Conservation (phyloP, 139 green algal species). For the Nannochloris sp. region DNA sequence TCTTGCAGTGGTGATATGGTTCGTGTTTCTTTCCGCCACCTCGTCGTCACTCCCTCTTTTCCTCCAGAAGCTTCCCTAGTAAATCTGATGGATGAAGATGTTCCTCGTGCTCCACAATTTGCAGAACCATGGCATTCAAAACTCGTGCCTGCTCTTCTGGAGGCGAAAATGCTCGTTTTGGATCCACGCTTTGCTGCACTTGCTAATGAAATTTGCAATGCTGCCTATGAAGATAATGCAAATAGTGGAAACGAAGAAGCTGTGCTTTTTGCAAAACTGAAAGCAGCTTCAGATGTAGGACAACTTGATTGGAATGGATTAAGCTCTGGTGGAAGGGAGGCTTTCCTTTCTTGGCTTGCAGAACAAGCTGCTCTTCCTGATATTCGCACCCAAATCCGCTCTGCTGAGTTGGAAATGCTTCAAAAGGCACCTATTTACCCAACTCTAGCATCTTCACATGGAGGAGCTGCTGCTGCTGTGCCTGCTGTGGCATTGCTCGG, state of each 20-base stretch:
- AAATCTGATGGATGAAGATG: background rate
- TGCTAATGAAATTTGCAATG: background rate
- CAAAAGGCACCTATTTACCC: background rate
- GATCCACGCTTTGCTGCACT: background rate
- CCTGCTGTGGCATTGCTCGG: conserved; percentile 42
- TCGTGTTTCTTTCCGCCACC: background rate
- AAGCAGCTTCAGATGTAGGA: conserved; percentile 13
- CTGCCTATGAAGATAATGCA: background rate
- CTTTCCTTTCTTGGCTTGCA: background rate
- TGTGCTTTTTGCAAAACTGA: conserved; percentile 9
- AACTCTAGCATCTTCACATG: background rate
- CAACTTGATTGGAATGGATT: background rate
- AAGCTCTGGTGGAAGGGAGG: background rate
- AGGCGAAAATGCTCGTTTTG: background rate
- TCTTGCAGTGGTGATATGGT: background rate
- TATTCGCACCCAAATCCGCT: background rate
- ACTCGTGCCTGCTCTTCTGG: background rate
- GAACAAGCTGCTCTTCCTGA: background rate
- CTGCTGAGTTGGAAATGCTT: background rate
- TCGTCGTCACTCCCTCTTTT: background rate
- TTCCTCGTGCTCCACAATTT: background rate
- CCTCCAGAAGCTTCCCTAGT: too few species aligned
- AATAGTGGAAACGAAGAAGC: background rate
- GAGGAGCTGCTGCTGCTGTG: conserved; percentile 1
- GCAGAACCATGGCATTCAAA: background rate